These are phyloP conservation scores for Sarocladiaceae sp. DNA, from an alignment of 2,329 filamentous ascomycete genomes.

Conservation along the genomic window DNA sequence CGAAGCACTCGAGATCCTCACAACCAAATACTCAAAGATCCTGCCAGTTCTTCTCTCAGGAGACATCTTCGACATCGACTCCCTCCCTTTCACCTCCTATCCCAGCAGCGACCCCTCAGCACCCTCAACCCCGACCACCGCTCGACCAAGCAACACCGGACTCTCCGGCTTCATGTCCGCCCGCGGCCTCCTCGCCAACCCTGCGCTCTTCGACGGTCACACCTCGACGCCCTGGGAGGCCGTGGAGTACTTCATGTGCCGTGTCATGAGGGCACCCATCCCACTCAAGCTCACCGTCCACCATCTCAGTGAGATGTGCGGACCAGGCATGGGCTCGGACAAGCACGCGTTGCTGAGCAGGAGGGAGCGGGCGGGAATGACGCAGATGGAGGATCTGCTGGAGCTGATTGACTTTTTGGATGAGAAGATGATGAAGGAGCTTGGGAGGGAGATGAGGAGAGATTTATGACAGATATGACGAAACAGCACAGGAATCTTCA, in stretches of 20 bases:
- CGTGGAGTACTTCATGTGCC: constrained; percentile 56
- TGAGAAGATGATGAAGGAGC: constrained; percentile 34
- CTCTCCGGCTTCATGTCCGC: constrained; percentile 64
- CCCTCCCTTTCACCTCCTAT: constrained; percentile 36
- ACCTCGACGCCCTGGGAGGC: constrained; percentile 55
- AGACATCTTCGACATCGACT: constrained; percentile 55
- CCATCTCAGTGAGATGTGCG: constrained; percentile 62
- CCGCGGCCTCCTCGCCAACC: constrained; percentile 60
- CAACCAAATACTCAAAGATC: constrained; percentile 42
- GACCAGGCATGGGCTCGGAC: constrained; percentile 47
- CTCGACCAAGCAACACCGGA: constrained; percentile 36
- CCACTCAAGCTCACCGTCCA: constrained; percentile 59
- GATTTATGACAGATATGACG: constrained; percentile 21
- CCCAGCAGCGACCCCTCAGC: constrained; percentile 15
- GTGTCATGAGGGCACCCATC: constrained; percentile 49
- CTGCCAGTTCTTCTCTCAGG: constrained; percentile 63
- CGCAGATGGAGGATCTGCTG: constrained; percentile 44
- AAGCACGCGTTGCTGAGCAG: constrained; percentile 48
- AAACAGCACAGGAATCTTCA: constrained; percentile 1
- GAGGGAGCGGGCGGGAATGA: constrained; percentile 46
- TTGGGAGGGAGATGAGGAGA: constrained; percentile 24
- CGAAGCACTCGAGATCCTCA: constrained; percentile 52
- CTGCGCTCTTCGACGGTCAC: constrained; percentile 55
- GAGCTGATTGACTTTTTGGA: constrained; percentile 58
- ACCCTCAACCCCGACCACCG: constrained; percentile 10